Percentiles rank a stretch among this genome's conserved stretches.
phyloP scores from a whole-genome alignment of 2,329 filamentous ascomycete genomes.

The Monilinia laxa region DNA sequence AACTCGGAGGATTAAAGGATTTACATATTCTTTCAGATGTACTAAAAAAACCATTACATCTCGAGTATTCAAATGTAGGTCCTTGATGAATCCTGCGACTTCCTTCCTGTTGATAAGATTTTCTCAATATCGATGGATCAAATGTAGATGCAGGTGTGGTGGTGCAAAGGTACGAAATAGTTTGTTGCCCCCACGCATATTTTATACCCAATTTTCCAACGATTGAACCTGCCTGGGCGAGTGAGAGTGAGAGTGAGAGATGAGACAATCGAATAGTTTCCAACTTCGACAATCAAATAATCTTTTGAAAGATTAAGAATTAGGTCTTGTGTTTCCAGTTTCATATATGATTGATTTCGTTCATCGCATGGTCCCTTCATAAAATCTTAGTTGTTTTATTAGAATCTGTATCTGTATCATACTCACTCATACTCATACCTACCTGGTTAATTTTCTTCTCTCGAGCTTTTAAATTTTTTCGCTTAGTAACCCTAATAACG shows the following conservation, averaged over 20 bases:
- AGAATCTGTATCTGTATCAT: background rate
- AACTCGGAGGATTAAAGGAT: background rate
- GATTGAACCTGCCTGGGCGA: no score
- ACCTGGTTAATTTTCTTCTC: background rate
- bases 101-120: background rate
- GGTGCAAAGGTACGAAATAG: background rate
- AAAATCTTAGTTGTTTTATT: no score
- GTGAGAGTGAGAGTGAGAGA: no score
- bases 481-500: slow-evolving; percentile 17
- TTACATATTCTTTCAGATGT: slow-evolving; percentile 1
- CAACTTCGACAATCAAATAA: no score
- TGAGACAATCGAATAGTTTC: no score
- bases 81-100: background rate
- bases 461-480: background rate
- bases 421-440: background rate
- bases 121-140: background rate
- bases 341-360: no score
- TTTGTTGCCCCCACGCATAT: background rate
- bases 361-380: no score
- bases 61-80: background rate
- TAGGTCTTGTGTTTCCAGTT: no score
- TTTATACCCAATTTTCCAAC: no score
- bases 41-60: background rate
- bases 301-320: no score
- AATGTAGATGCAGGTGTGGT: background rate